These are phyloP conservation scores for Cryomyces antarcticus DNA, from an alignment of 495 filamentous ascomycete genomes.

Conservation along the genomic window DNA sequence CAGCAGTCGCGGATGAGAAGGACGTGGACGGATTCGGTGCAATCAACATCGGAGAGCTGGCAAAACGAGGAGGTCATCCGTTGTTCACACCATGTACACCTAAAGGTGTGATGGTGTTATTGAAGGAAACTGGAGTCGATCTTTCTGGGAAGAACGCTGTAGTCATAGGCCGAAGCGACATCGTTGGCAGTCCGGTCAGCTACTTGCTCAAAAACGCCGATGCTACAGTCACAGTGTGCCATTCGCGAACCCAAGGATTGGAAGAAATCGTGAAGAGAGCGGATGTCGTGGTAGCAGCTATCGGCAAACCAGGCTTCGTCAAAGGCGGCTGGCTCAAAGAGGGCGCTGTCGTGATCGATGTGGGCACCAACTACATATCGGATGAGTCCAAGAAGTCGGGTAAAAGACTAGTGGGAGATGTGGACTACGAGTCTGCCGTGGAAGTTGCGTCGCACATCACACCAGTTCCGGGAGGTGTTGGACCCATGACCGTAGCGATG, in stretches of 20 bases:
- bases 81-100: conserved; percentile 88
- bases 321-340: conserved; percentile 91
- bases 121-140: conserved; percentile 66
- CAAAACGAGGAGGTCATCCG: conserved; percentile 77
- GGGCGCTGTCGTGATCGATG: conserved; percentile 87
- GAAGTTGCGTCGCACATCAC: conserved; percentile 90
- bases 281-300: conserved; percentile 80
- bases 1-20: conserved; percentile 76
- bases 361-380: conserved; percentile 91
- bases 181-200: conserved; percentile 91
- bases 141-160: conserved; percentile 81
- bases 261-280: conserved; percentile 56
- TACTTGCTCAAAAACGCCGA: conserved; percentile 87
- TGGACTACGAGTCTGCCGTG: conserved; percentile 71
- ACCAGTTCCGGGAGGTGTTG: conserved; percentile 88
- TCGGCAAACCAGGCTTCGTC: conserved; percentile 70
- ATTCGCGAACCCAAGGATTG: conserved; percentile 64
- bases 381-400: conserved; percentile 89
- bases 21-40: conserved; percentile 96
- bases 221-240: conserved; percentile 90
- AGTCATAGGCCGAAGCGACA: conserved; percentile 86
- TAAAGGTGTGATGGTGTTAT: conserved; percentile 85
- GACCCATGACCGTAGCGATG: conserved; percentile 98
- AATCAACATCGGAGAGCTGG: conserved; percentile 82
- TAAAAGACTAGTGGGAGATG: conserved; percentile 83